Percentiles rank a stretch among this genome's conserved stretches.
phyloP scores from a whole-genome alignment of 805 yeast genomes.

The Metschnikowia santaceciliae region DNA sequence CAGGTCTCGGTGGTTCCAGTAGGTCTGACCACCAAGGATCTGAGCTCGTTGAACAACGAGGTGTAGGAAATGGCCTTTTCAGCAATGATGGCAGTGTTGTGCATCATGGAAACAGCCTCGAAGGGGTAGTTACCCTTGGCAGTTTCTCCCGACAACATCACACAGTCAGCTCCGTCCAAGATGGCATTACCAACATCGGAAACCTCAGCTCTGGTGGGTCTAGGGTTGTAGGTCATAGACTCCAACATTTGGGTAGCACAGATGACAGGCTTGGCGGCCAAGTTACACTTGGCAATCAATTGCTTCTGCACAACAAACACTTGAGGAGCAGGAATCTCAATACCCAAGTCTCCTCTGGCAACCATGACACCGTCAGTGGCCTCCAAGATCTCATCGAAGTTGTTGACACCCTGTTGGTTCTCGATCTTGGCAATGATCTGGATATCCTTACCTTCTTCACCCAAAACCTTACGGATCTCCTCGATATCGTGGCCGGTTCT shows the following conservation, averaged over 20 bases:
- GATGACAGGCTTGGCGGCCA: conserved; percentile 98
- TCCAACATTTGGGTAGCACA: conserved; percentile 99
- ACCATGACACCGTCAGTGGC: conserved; percentile 99
- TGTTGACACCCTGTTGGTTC: conserved; percentile 99
- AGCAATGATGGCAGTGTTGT: conserved; percentile 92
- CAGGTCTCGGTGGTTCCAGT: conserved; percentile 93
- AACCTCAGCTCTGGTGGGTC: conserved; percentile 99
- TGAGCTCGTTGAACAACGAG: conserved; percentile 79
- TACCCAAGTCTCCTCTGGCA: conserved; percentile 99
- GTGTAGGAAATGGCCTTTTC: conserved; percentile 94
- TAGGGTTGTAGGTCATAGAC: conserved; percentile 99
- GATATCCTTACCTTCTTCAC: conserved; percentile 94
- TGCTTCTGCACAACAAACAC: conserved; percentile 98
- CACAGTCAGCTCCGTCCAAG: conserved; percentile 99
- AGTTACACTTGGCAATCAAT: conserved; percentile 97
- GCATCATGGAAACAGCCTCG: conserved; percentile 98
- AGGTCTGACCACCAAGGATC: conserved; percentile 82
- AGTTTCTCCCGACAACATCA: conserved; percentile 98
- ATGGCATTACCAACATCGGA: conserved; percentile 99
- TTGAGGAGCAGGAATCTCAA: conserved; percentile 98
- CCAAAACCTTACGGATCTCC: conserved; percentile 89
- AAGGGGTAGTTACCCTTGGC: conserved; percentile 99
- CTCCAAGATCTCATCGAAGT: conserved; percentile 90
- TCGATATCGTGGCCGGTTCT: conserved; percentile 88
- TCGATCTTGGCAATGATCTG: conserved; percentile 97